Conservation (phyloP, 441 rosid genomes). For the Isatis lusitanica region DNA sequence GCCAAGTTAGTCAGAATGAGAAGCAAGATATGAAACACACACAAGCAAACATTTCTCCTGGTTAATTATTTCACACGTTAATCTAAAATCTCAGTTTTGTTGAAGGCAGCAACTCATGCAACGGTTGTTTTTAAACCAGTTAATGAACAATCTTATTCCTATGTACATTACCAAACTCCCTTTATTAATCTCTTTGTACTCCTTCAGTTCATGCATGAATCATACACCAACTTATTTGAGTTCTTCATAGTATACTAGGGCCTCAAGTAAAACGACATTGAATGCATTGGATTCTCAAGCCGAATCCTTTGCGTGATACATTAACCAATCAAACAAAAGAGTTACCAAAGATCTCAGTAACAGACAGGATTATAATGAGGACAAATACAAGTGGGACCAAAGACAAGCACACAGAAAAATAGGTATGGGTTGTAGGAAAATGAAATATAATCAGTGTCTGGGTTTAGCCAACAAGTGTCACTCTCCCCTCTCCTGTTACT, state of each 20-base stretch:
- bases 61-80: conserved; percentile 36
- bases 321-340: conserved; percentile 21
- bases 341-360: conserved; percentile 27
- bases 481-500: conserved; percentile 29
- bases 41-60: not conserved
- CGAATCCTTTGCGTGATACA: not conserved
- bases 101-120: conserved; percentile 53
- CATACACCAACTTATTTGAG: conserved; percentile 41
- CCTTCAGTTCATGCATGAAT: conserved; percentile 52
- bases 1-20: conserved; percentile 89
- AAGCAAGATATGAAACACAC: conserved; percentile 62
- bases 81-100: conserved; percentile 40
- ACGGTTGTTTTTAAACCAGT: conserved; percentile 50
- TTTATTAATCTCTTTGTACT: conserved; percentile 20
- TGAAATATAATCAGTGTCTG: conserved; percentile 30
- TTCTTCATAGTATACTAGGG: not conserved
- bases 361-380: conserved; percentile 14
- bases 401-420: conserved; percentile 34
- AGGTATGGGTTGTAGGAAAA: conserved; percentile 7
- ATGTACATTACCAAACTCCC: conserved; percentile 28
- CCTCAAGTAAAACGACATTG: not conserved
- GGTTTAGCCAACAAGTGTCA: conserved; percentile 37
- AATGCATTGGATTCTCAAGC: conserved; percentile 34
- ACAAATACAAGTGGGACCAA: conserved; percentile 35
- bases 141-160: conserved; percentile 17